Base-by-base conservation (phyloP, 257 asterid genomes). In the Solanum neorickii region DNA sequence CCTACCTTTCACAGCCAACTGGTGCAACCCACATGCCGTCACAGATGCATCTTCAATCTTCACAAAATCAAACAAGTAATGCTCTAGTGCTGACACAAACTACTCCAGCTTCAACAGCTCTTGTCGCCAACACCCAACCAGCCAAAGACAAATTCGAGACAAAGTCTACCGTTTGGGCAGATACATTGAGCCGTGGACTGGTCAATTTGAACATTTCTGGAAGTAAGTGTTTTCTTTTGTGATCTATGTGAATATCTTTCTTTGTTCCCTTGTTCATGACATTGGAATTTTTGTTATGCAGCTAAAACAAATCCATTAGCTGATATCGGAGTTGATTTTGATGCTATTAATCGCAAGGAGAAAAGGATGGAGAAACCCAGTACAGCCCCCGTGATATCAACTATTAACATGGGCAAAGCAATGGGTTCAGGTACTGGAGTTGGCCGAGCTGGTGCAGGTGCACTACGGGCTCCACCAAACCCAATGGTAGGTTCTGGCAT, bases 351-450 rank as follows among this genome's bases (percentile, higher is more conserved):
- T 85, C 98, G 99, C 68, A 96, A 89, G 93, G 99, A 97, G 89
- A 97, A 93, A 91, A 92, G 99, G 90, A 93, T 96, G 98, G 99
- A 94, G 88, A 96, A 95, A 89, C 98, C 98, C 84, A 88, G 95
- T 11, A 88, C 94, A 7, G 46, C 95, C 59, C 62, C 98, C 2
- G 91, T 86, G 47, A 89, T 93, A 73, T 96, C 99, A 46, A 97
- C 94, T 9, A 73, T 96, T 62, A 92, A 87, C 84, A 97, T 97
- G 99, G 99, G 99, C 65, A 93, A 96, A 91, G 99, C 99, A 82
- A 97, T 97, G 99, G 99, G 99, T 47, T 93, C 97, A 29, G 99
- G 99, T 89, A 93, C 98, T 56, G 99, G 99, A 52, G 88, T 96
- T 60, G 99, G 98, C 39, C 96, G 98, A 41, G 95, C 96, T 88